Base-by-base conservation (phyloP, 1,284 basidiomycete genomes). In the Amylostereum areolatum region DNA sequence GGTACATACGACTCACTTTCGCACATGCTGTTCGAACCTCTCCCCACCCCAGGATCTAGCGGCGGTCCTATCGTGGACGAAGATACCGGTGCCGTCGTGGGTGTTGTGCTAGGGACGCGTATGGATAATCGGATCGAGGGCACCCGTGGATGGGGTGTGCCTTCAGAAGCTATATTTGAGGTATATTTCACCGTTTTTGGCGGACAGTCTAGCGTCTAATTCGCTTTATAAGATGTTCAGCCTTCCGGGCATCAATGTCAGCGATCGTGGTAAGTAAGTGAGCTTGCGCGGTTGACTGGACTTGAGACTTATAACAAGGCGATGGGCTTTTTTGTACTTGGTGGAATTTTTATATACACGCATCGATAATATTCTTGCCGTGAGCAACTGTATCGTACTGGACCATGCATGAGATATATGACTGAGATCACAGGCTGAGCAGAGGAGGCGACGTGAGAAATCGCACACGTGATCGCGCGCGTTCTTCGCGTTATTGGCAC, bases 61-160 rank as follows among this genome's bases (percentile, higher is more conserved):
- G 86, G 86, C 6, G 85, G 85, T 0, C 84, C 85, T 0, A 79
- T 89, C 48, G 71, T 89, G 3, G 81, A 85, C 51, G 72, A 77
- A 48, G 73, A 79, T 56, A 77, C 69, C 34, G 85, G 84, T 2
- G 76, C 81, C 1, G 84, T 89, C 1, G 73, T 89, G 2, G 86
- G 85, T 0, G 68, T 88, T n/a, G 74, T 84, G 52, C 67, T 85
- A 4, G 85, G 84, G 3, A 75, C 77, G 35, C 72, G 77, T 59
- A 78, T 81, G 73, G 75, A 81, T 52, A 79, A 69, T 55, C 62
- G 72, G 10, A 64, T 83, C 4, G 77, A 80, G 47, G 83, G 82
- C 6, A 60, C 74, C 30, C 67, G 78, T 31, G 84, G 85, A 0
- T 86, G 83, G 74, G 83, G 81, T n/a, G 77, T 81, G 3, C 83